phyloP scores from a whole-genome alignment of 805 yeast genomes.

The Pichia californica region DNA sequence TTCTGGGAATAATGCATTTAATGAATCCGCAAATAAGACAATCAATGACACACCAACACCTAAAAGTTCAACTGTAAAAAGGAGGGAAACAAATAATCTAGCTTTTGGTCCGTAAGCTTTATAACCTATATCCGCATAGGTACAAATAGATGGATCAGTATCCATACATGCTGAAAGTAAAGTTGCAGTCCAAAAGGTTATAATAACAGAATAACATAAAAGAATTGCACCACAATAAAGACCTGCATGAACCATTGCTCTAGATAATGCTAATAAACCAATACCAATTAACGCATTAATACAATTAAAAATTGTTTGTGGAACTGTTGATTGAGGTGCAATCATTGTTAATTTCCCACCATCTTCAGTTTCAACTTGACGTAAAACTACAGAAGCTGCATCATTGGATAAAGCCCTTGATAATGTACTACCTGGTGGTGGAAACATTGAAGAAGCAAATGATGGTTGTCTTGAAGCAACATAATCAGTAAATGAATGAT shows the following conservation, averaged over 20 bases:
- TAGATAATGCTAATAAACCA: slow-evolving; percentile 60
- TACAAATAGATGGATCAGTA: slow-evolving; percentile 71
- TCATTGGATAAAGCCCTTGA: slow-evolving; percentile 21
- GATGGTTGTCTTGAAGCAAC: slow-evolving; percentile 21
- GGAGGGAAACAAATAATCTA: slow-evolving; percentile 60
- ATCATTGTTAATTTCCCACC: slow-evolving; percentile 67
- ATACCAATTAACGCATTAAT: slow-evolving; percentile 64
- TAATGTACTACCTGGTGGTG: slow-evolving; percentile 12
- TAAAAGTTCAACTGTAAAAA: slow-evolving; percentile 70
- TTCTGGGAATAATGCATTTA: slow-evolving; percentile 58
- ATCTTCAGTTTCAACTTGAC: slow-evolving; percentile 60
- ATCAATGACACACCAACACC: slow-evolving; percentile 80
- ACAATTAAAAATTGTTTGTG: slow-evolving; percentile 63
- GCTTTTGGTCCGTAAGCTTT: slow-evolving; percentile 80
- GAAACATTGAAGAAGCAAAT: slow-evolving; percentile 10
- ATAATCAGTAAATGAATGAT: slow-evolving; percentile 21
- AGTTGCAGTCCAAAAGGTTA: slow-evolving; percentile 74
- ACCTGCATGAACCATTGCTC: slow-evolving; percentile 59
- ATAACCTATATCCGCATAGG: slow-evolving; percentile 84
- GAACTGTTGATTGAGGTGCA: slow-evolving; percentile 76
- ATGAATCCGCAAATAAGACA: slow-evolving; percentile 79
- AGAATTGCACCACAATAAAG: slow-evolving; percentile 59
- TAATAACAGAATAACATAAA: slow-evolving; percentile 51
- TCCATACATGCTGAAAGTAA: slow-evolving; percentile 70
- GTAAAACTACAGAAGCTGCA: slow-evolving; percentile 23